phyloP scores from a whole-genome alignment of 495 filamentous ascomycete genomes.

The Achaetomiella virescens region DNA sequence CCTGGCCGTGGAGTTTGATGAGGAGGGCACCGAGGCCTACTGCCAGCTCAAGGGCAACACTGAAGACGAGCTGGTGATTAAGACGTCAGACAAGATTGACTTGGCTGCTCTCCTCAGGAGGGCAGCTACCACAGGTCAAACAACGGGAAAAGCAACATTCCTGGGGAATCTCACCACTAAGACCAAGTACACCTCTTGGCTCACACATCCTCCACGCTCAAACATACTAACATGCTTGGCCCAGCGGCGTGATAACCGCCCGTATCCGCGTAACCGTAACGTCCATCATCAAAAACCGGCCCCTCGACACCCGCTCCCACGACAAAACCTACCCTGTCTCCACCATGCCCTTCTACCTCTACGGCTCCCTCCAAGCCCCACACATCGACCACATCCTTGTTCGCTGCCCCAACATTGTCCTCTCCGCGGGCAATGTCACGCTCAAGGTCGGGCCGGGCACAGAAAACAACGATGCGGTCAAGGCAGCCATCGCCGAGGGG shows the following conservation, averaged over 20 bases:
- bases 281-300: constrained; percentile 16
- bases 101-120: constrained; percentile 7
- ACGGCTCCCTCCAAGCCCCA: constrained; percentile 24
- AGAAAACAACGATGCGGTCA: too few species aligned
- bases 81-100: constrained; percentile 3
- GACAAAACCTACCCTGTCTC: constrained; percentile 28
- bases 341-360: constrained; percentile 44
- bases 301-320: constrained; percentile 13
- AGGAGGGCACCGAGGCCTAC: neutral
- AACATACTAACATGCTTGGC: neutral
- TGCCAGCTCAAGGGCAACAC: constrained; percentile 8
- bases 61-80: constrained; percentile 11
- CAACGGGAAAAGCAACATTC: neutral
- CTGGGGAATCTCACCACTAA: constrained; percentile 6
- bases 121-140: neutral
- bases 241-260: neutral
- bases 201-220: neutral
- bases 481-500: too few species aligned
- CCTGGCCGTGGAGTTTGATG: constrained; percentile 4
- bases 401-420: neutral
- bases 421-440: too few species aligned
- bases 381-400: constrained; percentile 15
- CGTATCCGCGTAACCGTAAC: constrained; percentile 27
- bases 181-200: neutral
- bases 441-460: too few species aligned